Conservation (phyloP, 805 yeast species). For the Sungouiozyma intestinalis region DNA sequence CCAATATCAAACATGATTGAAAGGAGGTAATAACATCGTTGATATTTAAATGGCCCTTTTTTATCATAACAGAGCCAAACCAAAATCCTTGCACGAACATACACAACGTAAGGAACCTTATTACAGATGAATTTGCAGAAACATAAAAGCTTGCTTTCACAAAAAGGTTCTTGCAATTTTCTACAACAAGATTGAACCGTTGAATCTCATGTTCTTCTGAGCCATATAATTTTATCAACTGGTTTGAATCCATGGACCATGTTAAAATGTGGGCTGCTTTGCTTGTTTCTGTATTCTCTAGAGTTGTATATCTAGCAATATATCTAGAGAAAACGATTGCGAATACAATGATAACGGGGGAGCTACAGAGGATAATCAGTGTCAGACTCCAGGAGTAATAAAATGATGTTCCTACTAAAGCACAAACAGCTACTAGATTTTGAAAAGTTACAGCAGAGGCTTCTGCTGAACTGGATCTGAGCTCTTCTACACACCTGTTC, state of each 20-base stretch:
- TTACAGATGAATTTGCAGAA: slow-evolving; percentile 43
- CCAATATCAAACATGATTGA: slow-evolving; percentile 67
- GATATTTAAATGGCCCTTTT: slow-evolving; percentile 37
- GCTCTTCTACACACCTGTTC: slow-evolving; percentile 66
- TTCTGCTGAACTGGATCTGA: slow-evolving; percentile 58
- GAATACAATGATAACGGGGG: slow-evolving; percentile 53
- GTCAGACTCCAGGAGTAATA: slow-evolving; percentile 80
- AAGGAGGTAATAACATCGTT: slow-evolving; percentile 74
- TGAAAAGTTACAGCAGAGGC: slow-evolving; percentile 49
- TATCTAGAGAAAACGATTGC: slow-evolving; percentile 42
- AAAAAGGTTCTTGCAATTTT: slow-evolving; percentile 30
- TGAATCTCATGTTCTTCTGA: slow-evolving; percentile 44
- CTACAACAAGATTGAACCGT: slow-evolving; percentile 30
- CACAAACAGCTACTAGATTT: slow-evolving; percentile 41
- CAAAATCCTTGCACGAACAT: slow-evolving; percentile 90
- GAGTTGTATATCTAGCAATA: slow-evolving; percentile 38
- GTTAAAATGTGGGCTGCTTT: slow-evolving; percentile 50
- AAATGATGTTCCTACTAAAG: slow-evolving; percentile 55
- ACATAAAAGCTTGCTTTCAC: slow-evolving; percentile 37
- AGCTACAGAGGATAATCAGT: slow-evolving; percentile 56
- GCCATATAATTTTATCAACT: slow-evolving; percentile 50
- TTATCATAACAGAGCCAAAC: slow-evolving; percentile 70
- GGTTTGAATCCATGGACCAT: slow-evolving; percentile 57
- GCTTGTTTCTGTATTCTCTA: slow-evolving; percentile 49
- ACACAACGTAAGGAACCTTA: slow-evolving; percentile 48